A percentile compares a stretch with the other conserved stretches of the same genome.
phyloP scores from a whole-genome alignment of 495 filamentous ascomycete species.

The Aeminium ludgeri region DNA sequence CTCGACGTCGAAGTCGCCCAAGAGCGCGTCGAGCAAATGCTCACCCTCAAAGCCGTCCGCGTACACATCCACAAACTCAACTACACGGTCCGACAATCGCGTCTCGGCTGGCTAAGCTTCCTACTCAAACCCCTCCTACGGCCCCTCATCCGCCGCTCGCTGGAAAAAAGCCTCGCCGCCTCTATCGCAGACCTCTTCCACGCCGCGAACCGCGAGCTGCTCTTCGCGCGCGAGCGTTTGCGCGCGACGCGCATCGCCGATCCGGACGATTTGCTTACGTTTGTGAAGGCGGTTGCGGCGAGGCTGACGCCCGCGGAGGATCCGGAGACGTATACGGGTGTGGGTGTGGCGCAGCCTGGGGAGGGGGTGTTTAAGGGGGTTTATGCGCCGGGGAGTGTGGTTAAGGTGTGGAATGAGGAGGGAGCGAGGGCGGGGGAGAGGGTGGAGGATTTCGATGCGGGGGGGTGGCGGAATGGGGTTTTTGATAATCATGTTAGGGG shows the following conservation, averaged over 20 bases:
- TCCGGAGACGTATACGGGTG: conserved; percentile 51
- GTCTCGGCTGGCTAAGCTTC: conserved; percentile 63
- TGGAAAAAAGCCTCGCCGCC: conserved; percentile 63
- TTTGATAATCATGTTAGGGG: conserved; percentile 38
- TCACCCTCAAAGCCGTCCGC: conserved; percentile 55
- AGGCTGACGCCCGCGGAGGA: conserved; percentile 51
- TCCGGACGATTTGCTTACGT: conserved; percentile 62
- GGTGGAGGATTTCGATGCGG: conserved; percentile 44
- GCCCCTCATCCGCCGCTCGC: conserved; percentile 55
- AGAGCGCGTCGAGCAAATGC: conserved; percentile 58
- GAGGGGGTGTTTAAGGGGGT: conserved; percentile 61
- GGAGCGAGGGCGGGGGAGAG: conserved; percentile 45
- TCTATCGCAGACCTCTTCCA: conserved; percentile 52
- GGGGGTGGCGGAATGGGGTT: conserved; percentile 72
- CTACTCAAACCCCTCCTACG: conserved; percentile 70
- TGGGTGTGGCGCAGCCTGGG: conserved; percentile 48
- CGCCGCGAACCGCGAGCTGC: conserved; percentile 62
- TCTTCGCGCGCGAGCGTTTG: conserved; percentile 73
- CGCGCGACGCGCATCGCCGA: conserved; percentile 69
- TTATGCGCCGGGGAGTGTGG: conserved; percentile 75
- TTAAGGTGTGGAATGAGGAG: conserved; percentile 75
- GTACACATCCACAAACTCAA: conserved; percentile 76
- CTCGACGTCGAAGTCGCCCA: conserved; percentile 66
- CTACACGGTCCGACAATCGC: conserved; percentile 57
- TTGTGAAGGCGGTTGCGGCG: conserved; percentile 64